Conservation (phyloP, 176 grass and related monocot species). For the Aechmea fasciata region DNA sequence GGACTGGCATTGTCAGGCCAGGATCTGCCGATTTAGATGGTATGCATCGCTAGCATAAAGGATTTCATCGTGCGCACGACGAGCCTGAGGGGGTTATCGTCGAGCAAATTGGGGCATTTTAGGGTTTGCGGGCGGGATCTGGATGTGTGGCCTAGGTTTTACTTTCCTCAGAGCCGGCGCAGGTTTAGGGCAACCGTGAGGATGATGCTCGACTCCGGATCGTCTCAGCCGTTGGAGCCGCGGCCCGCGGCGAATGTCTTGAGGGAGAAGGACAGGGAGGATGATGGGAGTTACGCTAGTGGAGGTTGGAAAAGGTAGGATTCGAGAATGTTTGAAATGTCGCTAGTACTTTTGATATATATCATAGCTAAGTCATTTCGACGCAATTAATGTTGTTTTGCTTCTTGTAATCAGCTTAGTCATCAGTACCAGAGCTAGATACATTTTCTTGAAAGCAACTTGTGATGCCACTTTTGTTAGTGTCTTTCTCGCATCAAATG, state of each 20-base stretch:
- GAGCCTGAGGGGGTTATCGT: constrained; percentile 28
- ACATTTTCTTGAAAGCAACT: too few species aligned
- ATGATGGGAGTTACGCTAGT: constrained; percentile 32
- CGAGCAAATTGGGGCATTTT: constrained; percentile 37
- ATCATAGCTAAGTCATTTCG: too few species aligned
- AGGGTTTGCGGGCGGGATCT: constrained; percentile 36
- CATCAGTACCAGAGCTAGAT: not conserved
- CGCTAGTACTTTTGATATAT: not conserved
- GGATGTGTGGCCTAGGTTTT: constrained; percentile 40
- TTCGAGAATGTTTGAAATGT: not conserved
- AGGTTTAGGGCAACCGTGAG: constrained; percentile 39
- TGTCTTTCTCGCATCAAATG: too few species aligned
- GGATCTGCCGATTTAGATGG: constrained; percentile 56
- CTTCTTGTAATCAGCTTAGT: not conserved
- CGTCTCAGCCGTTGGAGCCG: constrained; percentile 29
- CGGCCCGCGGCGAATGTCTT: constrained; percentile 17
- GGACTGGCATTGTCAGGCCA: not conserved
- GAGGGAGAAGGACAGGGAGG: constrained; percentile 28
- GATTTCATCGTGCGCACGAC: constrained; percentile 52
- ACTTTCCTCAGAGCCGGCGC: constrained; percentile 33
- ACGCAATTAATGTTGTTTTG: not conserved
- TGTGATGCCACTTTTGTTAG: too few species aligned
- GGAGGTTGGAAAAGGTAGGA: constrained; percentile 51
- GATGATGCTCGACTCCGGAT: constrained; percentile 54
- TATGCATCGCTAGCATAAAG: constrained; percentile 79